Evolutionary conservation across 768 basidiomycete species (phyloP), one percentile per base, ranked within the genome.

Genomic region (Hygrophorus pudorinus): DNA sequence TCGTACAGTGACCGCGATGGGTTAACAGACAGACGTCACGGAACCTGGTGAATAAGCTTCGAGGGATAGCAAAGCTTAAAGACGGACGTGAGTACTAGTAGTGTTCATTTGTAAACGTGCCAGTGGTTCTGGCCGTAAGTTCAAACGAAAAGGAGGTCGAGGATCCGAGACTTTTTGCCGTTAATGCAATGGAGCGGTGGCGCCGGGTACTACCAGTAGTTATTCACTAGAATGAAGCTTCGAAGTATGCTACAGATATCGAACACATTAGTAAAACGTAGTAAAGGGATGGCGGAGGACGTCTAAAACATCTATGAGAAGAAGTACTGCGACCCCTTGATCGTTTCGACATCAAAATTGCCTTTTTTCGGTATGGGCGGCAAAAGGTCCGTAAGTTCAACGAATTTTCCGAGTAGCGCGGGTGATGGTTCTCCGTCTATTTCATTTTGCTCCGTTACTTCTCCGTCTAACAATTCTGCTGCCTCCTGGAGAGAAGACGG

Each of bases 351-450:
- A 51, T 87, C 75, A 59, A 98, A 96, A 45, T 69, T 67, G 44
- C 94, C 94, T 66, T 87, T 89, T 61, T 76, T 58, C 0, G 94
- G 94, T 16, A 91, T 60, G 0, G 80, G 82, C 0, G 92, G 92
- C 14, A 97, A 61, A 52, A 93, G 51, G 52, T 87, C 82, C 27
- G 67, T 62, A 35, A 98, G 62, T 51, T 78, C 70, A 43, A 96
- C 74, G 58, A 90, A 91, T 67, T 76, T 79, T 65, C 71, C 68
- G 54, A 60, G 50, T 21, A 70, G 51, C 45, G 57, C 53, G 24
- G 54, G 47, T 14, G 46, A 44, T 33, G 51, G 58, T 11, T 53
- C 47, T 16, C 59, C 58, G 29, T 53, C 59, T 33, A 44, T 53
- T 18, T 48, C 53, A n/a, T n/a, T 42, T 54, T 63, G 48, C 53